Conservation (phyloP, 148 eudicot genomes). For the Mesembryanthemum crystallinum region DNA sequence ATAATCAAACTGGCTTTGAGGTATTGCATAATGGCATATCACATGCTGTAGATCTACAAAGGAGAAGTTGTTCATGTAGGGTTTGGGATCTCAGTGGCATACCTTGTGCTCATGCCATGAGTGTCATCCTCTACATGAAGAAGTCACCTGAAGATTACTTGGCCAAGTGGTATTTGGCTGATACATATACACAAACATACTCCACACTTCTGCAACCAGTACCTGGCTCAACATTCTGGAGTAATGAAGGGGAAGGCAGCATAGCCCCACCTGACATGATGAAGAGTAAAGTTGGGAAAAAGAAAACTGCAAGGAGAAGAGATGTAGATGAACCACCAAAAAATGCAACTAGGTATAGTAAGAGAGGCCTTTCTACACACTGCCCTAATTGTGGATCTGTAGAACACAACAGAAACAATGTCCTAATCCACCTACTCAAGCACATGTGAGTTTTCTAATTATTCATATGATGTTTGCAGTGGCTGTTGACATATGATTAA, state of each 20-base stretch:
- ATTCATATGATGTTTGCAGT: too few relatives aligned
- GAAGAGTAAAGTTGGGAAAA: neutral
- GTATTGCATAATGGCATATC: neutral
- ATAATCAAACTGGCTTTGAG: neutral
- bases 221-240: neutral
- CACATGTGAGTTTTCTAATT: too few relatives aligned
- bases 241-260: neutral
- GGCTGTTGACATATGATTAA: too few relatives aligned
- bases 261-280: neutral
- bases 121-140: neutral
- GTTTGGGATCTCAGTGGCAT: neutral
- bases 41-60: neutral
- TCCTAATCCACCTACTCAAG: too few relatives aligned
- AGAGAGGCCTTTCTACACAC: neutral
- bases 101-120: neutral
- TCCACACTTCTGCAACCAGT: neutral
- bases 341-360: neutral
- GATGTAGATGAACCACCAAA: neutral
- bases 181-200: neutral
- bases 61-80: neutral
- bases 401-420: neutral
- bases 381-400: neutral
- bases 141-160: neutral
- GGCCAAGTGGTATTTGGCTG: neutral
- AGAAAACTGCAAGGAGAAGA: neutral